phyloP scores from a whole-genome alignment of 2,329 filamentous ascomycete genomes.

The Phoma herbarum region DNA sequence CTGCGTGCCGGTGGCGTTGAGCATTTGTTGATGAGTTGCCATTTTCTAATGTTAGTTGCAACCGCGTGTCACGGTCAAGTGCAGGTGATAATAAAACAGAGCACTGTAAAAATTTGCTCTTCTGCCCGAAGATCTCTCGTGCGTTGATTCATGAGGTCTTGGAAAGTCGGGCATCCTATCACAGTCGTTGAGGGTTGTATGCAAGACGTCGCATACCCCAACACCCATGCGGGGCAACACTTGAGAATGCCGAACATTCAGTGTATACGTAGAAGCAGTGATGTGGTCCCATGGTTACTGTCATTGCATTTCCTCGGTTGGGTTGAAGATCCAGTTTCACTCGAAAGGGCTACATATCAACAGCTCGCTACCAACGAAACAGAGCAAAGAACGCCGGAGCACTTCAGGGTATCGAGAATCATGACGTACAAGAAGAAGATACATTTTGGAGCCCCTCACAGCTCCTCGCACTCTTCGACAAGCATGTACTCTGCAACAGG shows the following conservation, averaged over 20 bases:
- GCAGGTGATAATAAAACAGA: background rate
- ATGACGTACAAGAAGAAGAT: background rate
- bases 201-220: background rate
- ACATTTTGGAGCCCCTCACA: background rate
- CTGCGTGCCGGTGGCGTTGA: background rate
- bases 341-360: background rate
- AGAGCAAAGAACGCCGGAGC: background rate
- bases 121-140: background rate
- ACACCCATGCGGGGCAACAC: background rate
- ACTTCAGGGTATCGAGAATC: background rate
- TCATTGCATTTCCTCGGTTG: background rate
- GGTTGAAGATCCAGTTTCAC: background rate
- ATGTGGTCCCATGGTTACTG: background rate
- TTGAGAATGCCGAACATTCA: background rate
- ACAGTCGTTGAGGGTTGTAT: background rate
- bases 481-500: background rate
- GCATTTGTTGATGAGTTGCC: conserved; percentile 1
- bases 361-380: background rate
- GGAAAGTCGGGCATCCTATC: conserved; percentile 1
- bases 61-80: background rate
- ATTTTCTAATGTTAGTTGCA: background rate
- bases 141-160: conserved; percentile 4
- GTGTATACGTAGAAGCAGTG: background rate
- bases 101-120: background rate
- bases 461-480: background rate